These are phyloP conservation scores for Glonium stellatum DNA, from an alignment of 495 filamentous ascomycete genomes.

Conservation along the genomic window DNA sequence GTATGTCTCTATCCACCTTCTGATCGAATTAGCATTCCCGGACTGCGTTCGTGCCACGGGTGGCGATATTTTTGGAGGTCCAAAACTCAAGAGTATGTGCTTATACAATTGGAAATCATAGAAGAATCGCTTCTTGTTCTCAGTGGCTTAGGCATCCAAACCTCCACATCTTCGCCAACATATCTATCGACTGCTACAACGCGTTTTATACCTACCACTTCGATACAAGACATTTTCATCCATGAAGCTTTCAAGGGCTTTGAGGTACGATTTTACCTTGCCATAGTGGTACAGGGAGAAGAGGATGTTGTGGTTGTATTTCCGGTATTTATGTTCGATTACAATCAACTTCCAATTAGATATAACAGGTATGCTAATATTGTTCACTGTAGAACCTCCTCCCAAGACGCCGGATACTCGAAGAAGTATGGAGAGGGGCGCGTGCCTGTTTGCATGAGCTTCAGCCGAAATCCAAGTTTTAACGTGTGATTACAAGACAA, in stretches of 20 bases:
- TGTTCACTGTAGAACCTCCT: conserved; percentile 48
- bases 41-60: background rate
- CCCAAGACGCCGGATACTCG: conserved; percentile 62
- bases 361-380: background rate
- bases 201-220: conserved; percentile 86
- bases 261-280: conserved; percentile 82
- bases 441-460: conserved; percentile 70
- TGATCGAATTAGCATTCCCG: background rate
- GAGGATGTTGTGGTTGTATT: conserved; percentile 87
- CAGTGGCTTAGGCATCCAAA: conserved; percentile 86
- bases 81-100: background rate
- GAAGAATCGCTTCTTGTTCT: conserved; percentile 87
- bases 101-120: conserved; percentile 24
- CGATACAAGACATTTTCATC: conserved; percentile 86
- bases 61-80: conserved; percentile 2
- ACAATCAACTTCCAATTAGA: conserved; percentile 7
- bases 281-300: conserved; percentile 87
- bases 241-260: conserved; percentile 94
- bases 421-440: conserved; percentile 77
- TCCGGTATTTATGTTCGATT: conserved; percentile 49
- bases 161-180: conserved; percentile 57
- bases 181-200: conserved; percentile 61
- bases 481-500: background rate
- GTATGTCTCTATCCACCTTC: conserved; percentile 10
- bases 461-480: conserved; percentile 28